phyloP scores from a whole-genome alignment of 495 filamentous ascomycete species.

The Alectoria sarmentosa region DNA sequence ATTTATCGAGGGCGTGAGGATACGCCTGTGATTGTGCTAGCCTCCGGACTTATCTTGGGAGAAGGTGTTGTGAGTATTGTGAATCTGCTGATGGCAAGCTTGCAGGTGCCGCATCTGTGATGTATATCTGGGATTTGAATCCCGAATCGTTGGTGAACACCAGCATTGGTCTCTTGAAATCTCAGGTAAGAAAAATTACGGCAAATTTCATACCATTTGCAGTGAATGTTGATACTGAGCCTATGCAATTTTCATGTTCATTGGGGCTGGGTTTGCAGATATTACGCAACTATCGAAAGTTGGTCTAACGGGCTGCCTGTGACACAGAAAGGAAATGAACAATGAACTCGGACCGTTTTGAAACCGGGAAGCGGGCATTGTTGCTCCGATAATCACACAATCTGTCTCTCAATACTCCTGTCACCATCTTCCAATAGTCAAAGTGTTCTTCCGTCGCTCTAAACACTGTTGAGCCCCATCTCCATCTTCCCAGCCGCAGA shows the following conservation, averaged over 20 bases:
- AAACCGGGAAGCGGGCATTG: no score
- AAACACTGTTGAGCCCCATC: no score
- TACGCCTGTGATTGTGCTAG: slow-evolving; percentile 57
- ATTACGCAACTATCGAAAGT: no score
- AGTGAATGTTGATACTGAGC: not conserved
- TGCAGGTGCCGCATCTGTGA: slow-evolving; percentile 67
- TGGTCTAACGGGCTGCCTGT: no score
- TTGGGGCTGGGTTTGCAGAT: no score
- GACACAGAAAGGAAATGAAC: no score
- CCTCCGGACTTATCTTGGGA: slow-evolving; percentile 80
- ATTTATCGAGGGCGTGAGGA: slow-evolving; percentile 44
- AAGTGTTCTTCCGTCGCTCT: no score
- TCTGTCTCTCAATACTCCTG: no score
- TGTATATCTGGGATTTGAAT: not conserved
- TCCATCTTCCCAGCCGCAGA: no score
- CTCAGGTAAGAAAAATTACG: not conserved
- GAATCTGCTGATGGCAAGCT: slow-evolving; percentile 77
- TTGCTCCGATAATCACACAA: no score
- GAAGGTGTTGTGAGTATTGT: slow-evolving; percentile 93
- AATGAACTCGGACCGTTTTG: no score
- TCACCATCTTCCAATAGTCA: no score
- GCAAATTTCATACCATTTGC: not conserved
- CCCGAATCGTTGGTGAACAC: not conserved
- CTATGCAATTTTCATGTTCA: not conserved
- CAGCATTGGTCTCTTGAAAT: not conserved